phyloP scores from a whole-genome alignment of 108 stramenopile species.

The Conticribra guillardii region DNA sequence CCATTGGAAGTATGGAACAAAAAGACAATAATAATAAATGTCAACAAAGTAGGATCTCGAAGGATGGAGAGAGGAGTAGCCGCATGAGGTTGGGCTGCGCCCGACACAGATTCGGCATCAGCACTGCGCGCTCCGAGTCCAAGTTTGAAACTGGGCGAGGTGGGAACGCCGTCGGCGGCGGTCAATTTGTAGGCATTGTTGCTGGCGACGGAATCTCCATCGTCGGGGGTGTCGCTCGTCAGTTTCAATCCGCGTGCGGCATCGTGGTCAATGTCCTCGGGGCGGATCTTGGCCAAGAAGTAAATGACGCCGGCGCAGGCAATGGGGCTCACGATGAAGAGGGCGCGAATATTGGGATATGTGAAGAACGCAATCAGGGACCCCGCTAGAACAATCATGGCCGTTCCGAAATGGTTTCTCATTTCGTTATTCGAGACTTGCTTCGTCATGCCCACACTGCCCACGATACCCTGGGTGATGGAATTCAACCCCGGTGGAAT shows the following conservation, averaged over 20 bases:
- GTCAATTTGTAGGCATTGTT: slow-evolving; percentile 27
- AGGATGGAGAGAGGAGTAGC: slow-evolving; percentile 75
- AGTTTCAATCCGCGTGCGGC: slow-evolving; percentile 83
- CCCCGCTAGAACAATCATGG: slow-evolving; percentile 78
- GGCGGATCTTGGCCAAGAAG: slow-evolving; percentile 72
- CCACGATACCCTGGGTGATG: slow-evolving; percentile 91
- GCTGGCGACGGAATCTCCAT: slow-evolving; percentile 4
- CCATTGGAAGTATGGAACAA: slow-evolving; percentile 88
- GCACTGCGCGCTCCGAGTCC: too few relatives aligned
- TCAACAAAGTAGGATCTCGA: slow-evolving; percentile 75
- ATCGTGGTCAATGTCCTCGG: slow-evolving; percentile 84
- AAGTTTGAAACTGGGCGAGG: slow-evolving; percentile 69
- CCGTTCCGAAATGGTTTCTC: slow-evolving; percentile 91
- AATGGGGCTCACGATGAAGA: slow-evolving; percentile 87
- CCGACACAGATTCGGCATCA: not conserved
- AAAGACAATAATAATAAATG: slow-evolving; percentile 77
- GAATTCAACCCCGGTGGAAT: slow-evolving; percentile 89
- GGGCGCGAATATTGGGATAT: slow-evolving; percentile 75
- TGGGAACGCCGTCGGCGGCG: slow-evolving; percentile 19
- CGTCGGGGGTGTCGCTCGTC: slow-evolving; percentile 23
- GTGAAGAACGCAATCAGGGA: slow-evolving; percentile 70
- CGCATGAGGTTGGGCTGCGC: slow-evolving; percentile 42
- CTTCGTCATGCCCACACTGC: slow-evolving; percentile 81
- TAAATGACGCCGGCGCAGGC: slow-evolving; percentile 75
- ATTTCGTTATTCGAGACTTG: slow-evolving; percentile 88